These are phyloP conservation scores for Colletotrichum salicis DNA, from an alignment of 2,329 filamentous ascomycete genomes.

Conservation along the genomic window DNA sequence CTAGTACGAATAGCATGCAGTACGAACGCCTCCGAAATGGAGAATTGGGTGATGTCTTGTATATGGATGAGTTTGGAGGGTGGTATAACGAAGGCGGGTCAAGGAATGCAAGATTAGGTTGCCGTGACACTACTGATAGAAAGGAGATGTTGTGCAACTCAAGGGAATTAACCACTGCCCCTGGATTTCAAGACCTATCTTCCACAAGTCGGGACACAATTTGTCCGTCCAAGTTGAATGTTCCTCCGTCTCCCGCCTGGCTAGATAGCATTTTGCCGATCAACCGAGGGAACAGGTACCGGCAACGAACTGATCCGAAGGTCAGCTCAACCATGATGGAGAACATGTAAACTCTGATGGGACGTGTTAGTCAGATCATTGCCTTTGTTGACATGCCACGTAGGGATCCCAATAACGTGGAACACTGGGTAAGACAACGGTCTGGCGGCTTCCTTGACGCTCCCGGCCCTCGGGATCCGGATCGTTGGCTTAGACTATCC, in stretches of 20 bases:
- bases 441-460: background rate
- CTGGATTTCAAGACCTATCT: background rate
- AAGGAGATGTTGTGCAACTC: background rate
- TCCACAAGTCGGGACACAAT: background rate
- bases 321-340: background rate
- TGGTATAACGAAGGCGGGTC: background rate
- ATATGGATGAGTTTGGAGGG: background rate
- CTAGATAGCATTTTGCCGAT: background rate
- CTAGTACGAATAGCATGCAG: background rate
- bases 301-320: background rate
- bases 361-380: background rate
- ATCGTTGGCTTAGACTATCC: slow-evolving; percentile 12
- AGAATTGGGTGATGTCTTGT: background rate
- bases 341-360: background rate
- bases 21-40: background rate
- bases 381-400: background rate
- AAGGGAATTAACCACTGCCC: background rate
- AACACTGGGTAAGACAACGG: background rate
- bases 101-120: background rate
- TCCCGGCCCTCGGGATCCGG: background rate
- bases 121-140: background rate
- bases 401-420: slow-evolving; percentile 12
- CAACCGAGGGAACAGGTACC: background rate
- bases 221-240: background rate
- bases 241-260: background rate